Evolutionary conservation across 192 early-diverging fungal genomes (phyloP), one percentile per base, ranked within the genome.

Genomic region (Coemansia interrupta): DNA sequence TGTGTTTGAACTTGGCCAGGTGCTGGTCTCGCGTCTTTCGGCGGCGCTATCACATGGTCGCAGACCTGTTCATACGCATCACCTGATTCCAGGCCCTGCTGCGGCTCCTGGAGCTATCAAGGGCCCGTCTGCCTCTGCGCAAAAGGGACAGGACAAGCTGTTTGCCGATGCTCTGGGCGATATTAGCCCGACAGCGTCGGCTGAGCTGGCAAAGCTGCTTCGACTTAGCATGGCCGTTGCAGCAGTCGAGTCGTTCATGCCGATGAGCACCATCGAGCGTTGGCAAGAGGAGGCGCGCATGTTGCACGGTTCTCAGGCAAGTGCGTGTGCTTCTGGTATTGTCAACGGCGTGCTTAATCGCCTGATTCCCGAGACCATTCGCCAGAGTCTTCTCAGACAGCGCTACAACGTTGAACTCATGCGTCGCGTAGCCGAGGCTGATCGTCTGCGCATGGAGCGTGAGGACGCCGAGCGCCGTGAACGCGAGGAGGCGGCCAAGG

Each of bases 221-320:
- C 69, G 58, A 19, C 56, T 78, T 61, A 56, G 45, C 43, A 43
- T 53, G 29, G 75, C 75, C 0, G 51, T 42, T 32, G 53, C 83
- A n/a, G 66, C 83, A 2, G 77, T 93, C 19, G 89, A 92, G 41
- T 77, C 82, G 19, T 91, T 86, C 72, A 73, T 73, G 20, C 86
- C 89, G 2, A 68, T 84, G 64, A 82, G 83, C 15, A 90, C 89
- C 2, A 63, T 77, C 7, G 89, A 94, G 68, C 81, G 95, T 5
- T 95, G 92, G 92, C 77, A 83, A 26, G 91, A 97, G 68, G 95
- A 95, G 70, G 87, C 85, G 20, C 81, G 84, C 6, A 83, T 95
- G 82, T 78, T 92, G 78, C 91, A 86, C 68, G 89, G 92, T 19
- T 59, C 61, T 19, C 44, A 72, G 8, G 81, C 83, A 1, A 66